Percentiles rank a stretch among this genome's conserved stretches.
These are phyloP conservation scores for Beauveria asiatica DNA, from an alignment of 2,329 filamentous ascomycete genomes.

Conservation along the genomic window DNA sequence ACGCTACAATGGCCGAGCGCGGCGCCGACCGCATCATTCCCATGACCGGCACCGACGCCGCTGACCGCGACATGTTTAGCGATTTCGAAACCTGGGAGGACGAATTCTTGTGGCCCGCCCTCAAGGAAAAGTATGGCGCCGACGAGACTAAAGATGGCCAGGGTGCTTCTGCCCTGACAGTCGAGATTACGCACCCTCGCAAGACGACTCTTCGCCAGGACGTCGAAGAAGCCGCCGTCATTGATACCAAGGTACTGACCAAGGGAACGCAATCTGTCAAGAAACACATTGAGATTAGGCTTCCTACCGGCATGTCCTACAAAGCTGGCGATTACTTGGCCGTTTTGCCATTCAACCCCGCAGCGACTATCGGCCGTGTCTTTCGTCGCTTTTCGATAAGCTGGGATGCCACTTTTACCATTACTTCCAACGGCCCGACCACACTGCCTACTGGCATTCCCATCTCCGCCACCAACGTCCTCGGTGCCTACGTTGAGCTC, in stretches of 20 bases:
- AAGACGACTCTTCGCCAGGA: conserved; percentile 54
- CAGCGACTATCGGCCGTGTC: conserved; percentile 50
- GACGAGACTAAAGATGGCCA: conserved; percentile 19
- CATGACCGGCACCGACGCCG: conserved; percentile 51
- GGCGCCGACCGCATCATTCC: conserved; percentile 28
- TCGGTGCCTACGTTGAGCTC: conserved; percentile 65
- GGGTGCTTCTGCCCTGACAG: conserved; percentile 22
- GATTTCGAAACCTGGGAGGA: conserved; percentile 63
- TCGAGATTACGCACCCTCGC: conserved; percentile 45
- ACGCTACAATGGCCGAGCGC: conserved; percentile 38
- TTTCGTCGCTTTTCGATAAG: conserved; percentile 58
- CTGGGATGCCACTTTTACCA: conserved; percentile 59
- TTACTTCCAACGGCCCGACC: conserved; percentile 43
- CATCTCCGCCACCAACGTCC: conserved; percentile 53
- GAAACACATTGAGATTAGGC: conserved; percentile 56
- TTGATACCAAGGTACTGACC: conserved; percentile 44
- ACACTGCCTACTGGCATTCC: conserved; percentile 46
- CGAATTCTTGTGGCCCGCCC: conserved; percentile 38
- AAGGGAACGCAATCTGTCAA: conserved; percentile 43
- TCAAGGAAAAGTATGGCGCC: conserved; percentile 35
- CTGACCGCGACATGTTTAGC: conserved; percentile 56
- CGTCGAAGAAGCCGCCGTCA: conserved; percentile 51
- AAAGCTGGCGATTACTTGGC: conserved; percentile 69
- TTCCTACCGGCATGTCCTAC: conserved; percentile 60
- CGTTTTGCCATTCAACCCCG: conserved; percentile 62